Base-by-base conservation (phyloP, 306 rosid genomes). In the Fagus crenata region DNA sequence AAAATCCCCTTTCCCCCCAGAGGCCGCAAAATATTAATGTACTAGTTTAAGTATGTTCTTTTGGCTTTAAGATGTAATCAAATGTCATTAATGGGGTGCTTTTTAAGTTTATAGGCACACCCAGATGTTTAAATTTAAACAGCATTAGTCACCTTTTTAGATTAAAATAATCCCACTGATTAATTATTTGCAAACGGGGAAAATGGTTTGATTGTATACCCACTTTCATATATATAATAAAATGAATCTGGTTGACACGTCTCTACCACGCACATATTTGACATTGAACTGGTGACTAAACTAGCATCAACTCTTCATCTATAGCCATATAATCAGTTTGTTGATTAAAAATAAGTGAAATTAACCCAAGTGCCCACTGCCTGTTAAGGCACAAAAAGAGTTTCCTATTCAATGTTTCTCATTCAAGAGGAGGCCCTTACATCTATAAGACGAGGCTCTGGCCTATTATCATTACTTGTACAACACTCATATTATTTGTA, bases 101-200 rank as follows among this genome's bases (percentile, higher is more conserved):
- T 63, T 60, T 60, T 60, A 8, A 32, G 73, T 81, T 70, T 74
- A 60, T 69, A 67, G 2, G 69, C 69, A 73, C 73, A 67, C 76
- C 46, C 53, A 46, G 2, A 40, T 5, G 17, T 32, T 32, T 60
- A 32, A 35, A 68, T 70, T 65, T 78, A 18, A n/a, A 35, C 81
- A 49, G 35, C 68, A 69, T 51, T 58, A 75, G 61, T 69, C 79
- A 32, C 71, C 42, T 72, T 73, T 42, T 14, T 18, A 28, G 53
- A 33, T 75, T 49, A 15, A 46, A 15, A 49, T 72, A 81, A 81
- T 72, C 37, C 60, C 72, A 78, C 75, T 80, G 28, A 22, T 51
- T 81, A 68, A 78, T 58, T 69, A 81, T 67, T 85, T 63, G 75
- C 43, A 40, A 77, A 78, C 42, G 79, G 67, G 69, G 43, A 36